Conservation (phyloP, 1,139 yeast genomes). For the Groenewaldozyma auringiensis region DNA sequence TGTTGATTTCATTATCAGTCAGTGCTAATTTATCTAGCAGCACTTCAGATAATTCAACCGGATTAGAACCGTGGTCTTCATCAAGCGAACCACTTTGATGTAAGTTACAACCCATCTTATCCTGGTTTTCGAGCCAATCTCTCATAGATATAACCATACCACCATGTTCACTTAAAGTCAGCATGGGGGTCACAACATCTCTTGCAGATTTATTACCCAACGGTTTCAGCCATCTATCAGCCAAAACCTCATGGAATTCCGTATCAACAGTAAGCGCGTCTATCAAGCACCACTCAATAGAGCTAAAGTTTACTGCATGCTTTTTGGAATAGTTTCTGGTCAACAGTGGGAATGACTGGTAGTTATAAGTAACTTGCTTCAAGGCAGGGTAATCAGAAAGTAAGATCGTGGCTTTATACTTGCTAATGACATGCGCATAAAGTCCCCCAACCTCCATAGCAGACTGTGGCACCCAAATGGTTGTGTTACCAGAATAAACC, state of each 20-base stretch:
- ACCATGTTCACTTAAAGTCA: constrained; percentile 87
- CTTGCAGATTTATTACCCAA: constrained; percentile 75
- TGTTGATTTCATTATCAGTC: constrained; percentile 67
- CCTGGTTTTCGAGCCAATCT: constrained; percentile 70
- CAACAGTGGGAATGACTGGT: constrained; percentile 80
- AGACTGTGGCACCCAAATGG: constrained; percentile 72
- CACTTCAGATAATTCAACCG: constrained; percentile 54
- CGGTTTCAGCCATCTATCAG: constrained; percentile 90
- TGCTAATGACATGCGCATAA: constrained; percentile 72
- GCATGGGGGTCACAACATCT: constrained; percentile 78
- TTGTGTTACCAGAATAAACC: constrained; percentile 74
- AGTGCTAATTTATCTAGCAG: constrained; percentile 75
- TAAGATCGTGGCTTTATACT: constrained; percentile 61
- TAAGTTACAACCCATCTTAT: constrained; percentile 42
- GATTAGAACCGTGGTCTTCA: constrained; percentile 36
- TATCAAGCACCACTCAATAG: constrained; percentile 82
- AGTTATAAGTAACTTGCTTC: constrained; percentile 87
- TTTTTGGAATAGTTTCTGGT: constrained; percentile 77
- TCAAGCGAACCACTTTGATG: constrained; percentile 17
- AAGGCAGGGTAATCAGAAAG: constrained; percentile 85
- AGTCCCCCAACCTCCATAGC: constrained; percentile 79
- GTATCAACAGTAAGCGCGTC: constrained; percentile 91
- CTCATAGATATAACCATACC: constrained; percentile 90
- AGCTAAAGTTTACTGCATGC: constrained; percentile 67
- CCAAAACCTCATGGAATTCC: constrained; percentile 80